These are phyloP conservation scores for Tuber calosporum DNA, from an alignment of 495 filamentous ascomycete genomes.

Conservation along the genomic window DNA sequence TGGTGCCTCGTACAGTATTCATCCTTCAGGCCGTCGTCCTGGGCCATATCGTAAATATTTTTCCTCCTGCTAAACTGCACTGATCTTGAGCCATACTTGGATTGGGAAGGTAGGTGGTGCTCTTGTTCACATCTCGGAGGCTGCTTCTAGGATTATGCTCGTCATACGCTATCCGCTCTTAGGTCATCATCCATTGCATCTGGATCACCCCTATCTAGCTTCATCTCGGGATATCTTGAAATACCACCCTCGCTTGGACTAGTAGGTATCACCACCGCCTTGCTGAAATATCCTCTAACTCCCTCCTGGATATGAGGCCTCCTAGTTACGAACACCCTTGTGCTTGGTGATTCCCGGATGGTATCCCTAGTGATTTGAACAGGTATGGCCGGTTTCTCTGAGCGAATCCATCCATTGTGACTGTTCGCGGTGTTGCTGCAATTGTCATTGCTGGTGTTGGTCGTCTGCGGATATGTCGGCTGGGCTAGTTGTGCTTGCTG, in stretches of 20 bases:
- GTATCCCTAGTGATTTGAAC: no score
- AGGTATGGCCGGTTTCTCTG: no score
- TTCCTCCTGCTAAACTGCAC: not conserved
- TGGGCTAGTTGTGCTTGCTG: not conserved
- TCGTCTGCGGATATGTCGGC: not conserved
- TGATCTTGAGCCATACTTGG: not conserved
- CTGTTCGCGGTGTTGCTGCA: not conserved
- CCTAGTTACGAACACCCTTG: not conserved
- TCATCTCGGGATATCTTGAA: not conserved
- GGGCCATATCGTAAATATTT: not conserved
- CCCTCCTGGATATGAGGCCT: not conserved
- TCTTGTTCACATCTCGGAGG: not conserved
- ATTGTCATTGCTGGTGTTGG: not conserved
- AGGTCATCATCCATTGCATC: not conserved
- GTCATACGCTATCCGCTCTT: not conserved
- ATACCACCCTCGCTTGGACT: not conserved
- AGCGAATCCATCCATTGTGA: not conserved
- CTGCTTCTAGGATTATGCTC: not conserved
- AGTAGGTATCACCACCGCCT: not conserved
- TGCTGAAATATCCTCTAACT: not conserved
- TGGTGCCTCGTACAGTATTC: not conserved
- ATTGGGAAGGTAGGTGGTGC: not conserved
- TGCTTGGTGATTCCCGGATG: not conserved
- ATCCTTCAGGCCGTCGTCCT: not conserved
- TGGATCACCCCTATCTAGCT: not conserved